Base-by-base conservation (phyloP, 148 eudicot species). In the Drosera capensis region DNA sequence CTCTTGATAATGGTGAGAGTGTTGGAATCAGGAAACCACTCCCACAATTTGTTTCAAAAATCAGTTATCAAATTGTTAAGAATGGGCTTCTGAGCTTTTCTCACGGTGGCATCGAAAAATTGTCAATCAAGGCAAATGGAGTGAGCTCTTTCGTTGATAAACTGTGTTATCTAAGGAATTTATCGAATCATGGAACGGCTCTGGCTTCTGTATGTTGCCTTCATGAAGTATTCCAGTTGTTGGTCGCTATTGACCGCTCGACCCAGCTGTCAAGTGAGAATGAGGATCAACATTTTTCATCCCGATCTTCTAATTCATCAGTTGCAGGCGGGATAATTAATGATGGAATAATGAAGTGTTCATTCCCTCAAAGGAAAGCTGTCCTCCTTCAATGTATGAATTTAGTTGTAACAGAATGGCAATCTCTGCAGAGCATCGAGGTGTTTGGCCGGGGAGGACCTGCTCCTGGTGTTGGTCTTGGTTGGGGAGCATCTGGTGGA, bases 381-480 rank as follows among this genome's bases (percentile, higher is more conserved):
- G 55, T 78, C 49, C 55, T 75, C 46, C n/a, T n/a, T n/a, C 66
- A 55, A 54, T 67, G 58, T 37, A 65, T 73, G 67, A 55, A 67
- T 45, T 56, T 66, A 60, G 53, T 68, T 45, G 16, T 53, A 70
- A 68, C 68, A 14, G 73, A 64, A 36, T 69, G 81, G 77, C 67
- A 56, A 20, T 20, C 14, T 17, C 23, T 71, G 51, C 76, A 54
- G 62, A 51, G 59, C n/a, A 56, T 78, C 67, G 95, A 80, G 66
- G 68, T 49, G 28, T 84, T 80, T 66, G 84, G 97, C n/a, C 62
- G 97, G 62, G 97, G 97, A 35, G 97, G 97, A 25, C 93, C 95
- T 19, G 81, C 97, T 45, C 97, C 97, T 43, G 97, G 97, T 14
- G 75, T 78, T 39, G 97, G 97, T 39, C 63, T 73, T 40, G 97